Evolutionary conservation across 208 protist species (phyloP).

Genomic region (Plasmodiophora brassicae): DNA sequence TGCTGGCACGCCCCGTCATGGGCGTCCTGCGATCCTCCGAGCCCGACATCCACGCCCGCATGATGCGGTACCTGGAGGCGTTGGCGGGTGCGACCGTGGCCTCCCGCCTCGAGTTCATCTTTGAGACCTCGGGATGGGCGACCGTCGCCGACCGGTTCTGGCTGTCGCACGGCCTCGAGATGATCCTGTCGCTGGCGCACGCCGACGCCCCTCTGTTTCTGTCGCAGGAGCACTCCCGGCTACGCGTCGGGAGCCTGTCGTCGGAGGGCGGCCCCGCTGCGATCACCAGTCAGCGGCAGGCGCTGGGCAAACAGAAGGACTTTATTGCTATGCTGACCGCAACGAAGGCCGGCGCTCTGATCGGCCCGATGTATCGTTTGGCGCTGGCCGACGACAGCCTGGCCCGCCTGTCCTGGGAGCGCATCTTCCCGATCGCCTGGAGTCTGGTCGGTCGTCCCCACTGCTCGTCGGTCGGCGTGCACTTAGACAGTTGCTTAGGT

Average conservation of each 20-base stretch:
- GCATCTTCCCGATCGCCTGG: slow-evolving; percentile 29
- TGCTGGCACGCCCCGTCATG: not conserved
- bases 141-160: not conserved
- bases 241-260: no score
- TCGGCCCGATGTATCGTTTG: not conserved
- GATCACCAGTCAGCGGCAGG: not conserved
- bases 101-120: not conserved
- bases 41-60: not conserved
- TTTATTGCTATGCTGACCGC: not conserved
- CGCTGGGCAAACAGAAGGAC: not conserved
- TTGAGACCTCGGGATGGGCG: not conserved
- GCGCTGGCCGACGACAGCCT: not conserved
- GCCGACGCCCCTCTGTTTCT: no score
- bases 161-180: not conserved
- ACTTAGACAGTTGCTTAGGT: not conserved
- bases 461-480: no score
- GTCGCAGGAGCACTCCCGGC: no score
- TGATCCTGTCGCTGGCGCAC: no score
- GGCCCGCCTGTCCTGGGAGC: not conserved
- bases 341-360: not conserved
- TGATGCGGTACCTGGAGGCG: not conserved
- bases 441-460: not conserved
- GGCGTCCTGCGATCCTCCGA: not conserved
- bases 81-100: not conserved
- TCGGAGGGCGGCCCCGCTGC: no score